Evolutionary conservation across 2,329 filamentous ascomycete species (phyloP).

Genomic region (Aspergillus felis): DNA sequence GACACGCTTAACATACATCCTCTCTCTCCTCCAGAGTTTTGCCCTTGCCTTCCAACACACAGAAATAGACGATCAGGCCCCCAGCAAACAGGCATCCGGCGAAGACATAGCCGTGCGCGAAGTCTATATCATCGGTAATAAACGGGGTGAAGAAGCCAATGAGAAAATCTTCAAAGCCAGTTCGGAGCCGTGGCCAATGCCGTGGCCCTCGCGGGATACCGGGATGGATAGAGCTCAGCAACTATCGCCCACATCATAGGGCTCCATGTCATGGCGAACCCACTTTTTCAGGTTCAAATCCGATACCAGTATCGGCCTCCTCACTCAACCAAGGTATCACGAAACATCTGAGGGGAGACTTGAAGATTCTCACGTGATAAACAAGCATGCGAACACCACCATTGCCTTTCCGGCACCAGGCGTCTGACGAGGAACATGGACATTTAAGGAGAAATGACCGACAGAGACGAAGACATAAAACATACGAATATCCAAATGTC

Average conservation of each 20-base stretch:
- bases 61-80: constrained; percentile 63
- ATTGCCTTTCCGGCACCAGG: constrained; percentile 58
- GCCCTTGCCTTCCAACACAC: constrained; percentile 67
- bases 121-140: constrained; percentile 67
- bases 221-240: constrained; percentile 38
- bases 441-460: constrained; percentile 43
- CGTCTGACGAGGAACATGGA: constrained; percentile 37
- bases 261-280: constrained; percentile 66
- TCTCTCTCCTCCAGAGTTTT: constrained; percentile 70
- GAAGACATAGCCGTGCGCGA: constrained; percentile 72
- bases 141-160: constrained; percentile 74
- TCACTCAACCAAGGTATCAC: too few species aligned
- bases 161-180: constrained; percentile 69
- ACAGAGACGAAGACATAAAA: constrained; percentile 62
- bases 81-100: constrained; percentile 65
- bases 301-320: too few species aligned
- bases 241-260: constrained; percentile 52
- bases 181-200: constrained; percentile 71
- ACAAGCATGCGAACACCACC: constrained; percentile 68
- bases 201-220: constrained; percentile 65
- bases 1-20: constrained; percentile 63
- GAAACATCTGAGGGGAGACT: too few species aligned
- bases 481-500: constrained; percentile 65
- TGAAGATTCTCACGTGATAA: constrained; percentile 49
- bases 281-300: constrained; percentile 19